These are phyloP conservation scores for Triglochin maritima DNA, from an alignment of 106 monocot species.

Conservation along the genomic window DNA sequence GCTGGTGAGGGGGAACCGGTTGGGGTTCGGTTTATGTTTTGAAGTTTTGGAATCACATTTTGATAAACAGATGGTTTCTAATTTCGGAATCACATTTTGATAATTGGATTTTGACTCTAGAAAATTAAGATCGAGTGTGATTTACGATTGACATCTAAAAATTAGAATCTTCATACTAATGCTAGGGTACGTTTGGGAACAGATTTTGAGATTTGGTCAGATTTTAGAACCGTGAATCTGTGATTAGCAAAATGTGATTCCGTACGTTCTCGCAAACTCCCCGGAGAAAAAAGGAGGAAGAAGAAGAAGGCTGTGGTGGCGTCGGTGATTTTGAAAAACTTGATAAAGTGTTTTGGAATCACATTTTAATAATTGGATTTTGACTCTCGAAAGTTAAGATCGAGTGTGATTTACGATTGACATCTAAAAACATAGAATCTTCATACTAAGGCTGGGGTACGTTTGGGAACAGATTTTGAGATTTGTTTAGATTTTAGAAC, in stretches of 20 bases:
- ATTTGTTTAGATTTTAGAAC: no score
- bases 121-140: background rate
- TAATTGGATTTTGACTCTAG: background rate
- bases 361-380: background rate
- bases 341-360: constrained; percentile 36
- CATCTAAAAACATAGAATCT: no score
- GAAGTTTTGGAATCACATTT: background rate
- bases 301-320: constrained; percentile 11
- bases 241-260: no score
- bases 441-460: no score
- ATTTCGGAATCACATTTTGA: background rate
- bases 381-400: background rate
- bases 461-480: no score
- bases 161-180: no score
- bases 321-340: constrained; percentile 35
- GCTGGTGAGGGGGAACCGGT: constrained; percentile 30
- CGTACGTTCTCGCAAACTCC: constrained; percentile 31
- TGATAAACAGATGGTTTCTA: background rate
- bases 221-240: background rate
- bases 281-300: constrained; percentile 24
- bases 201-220: no score
- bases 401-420: background rate
- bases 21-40: background rate
- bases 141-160: no score
- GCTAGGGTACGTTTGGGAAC: no score